Evolutionary conservation across 768 basidiomycete species (phyloP).

Genomic region (Aureoboletus auriporus): DNA sequence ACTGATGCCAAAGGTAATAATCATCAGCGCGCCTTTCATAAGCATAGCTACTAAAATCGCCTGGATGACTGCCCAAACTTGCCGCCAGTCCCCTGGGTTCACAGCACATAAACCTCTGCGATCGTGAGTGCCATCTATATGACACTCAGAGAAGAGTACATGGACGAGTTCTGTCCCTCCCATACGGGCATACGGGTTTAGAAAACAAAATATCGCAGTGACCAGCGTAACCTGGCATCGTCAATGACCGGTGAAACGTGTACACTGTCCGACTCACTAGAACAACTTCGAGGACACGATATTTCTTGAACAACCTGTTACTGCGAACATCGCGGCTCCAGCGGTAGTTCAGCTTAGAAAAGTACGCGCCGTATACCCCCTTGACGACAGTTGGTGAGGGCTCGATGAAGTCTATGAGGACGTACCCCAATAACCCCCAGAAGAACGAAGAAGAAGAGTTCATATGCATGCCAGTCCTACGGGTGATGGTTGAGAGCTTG

Average conservation of each 20-base stretch:
- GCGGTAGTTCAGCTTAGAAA: slow-evolving; percentile 85
- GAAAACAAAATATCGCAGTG: slow-evolving; percentile 76
- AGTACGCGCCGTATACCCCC: slow-evolving; percentile 93
- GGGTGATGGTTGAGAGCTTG: slow-evolving; percentile 2
- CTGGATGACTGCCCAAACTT: slow-evolving; percentile 59
- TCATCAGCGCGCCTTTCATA: slow-evolving; percentile 75
- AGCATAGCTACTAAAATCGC: slow-evolving; percentile 74
- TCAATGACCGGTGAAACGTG: slow-evolving; percentile 8
- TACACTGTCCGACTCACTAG: slow-evolving; percentile 47
- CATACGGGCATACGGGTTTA: slow-evolving; percentile 90
- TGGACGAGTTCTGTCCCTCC: slow-evolving; percentile 94
- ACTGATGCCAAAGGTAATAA: slow-evolving; percentile 92
- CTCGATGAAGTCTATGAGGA: slow-evolving; percentile 2
- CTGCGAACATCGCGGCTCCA: slow-evolving; percentile 85
- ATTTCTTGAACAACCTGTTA: slow-evolving; percentile 72
- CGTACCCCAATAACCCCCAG: slow-evolving; percentile 88
- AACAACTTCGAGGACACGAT: slow-evolving; percentile 81
- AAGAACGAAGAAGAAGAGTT: slow-evolving; percentile 79
- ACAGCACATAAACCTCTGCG: slow-evolving; percentile 70
- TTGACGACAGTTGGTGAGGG: slow-evolving; percentile 27
- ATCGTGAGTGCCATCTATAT: slow-evolving; percentile 46
- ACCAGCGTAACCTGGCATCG: slow-evolving; percentile 62
- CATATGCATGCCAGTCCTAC: slow-evolving; percentile 91
- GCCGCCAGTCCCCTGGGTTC: slow-evolving; percentile 49
- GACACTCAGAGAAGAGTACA: slow-evolving; percentile 87